phyloP scores from a whole-genome alignment of 2,329 filamentous ascomycete species.

The Colletotrichum sp. region DNA sequence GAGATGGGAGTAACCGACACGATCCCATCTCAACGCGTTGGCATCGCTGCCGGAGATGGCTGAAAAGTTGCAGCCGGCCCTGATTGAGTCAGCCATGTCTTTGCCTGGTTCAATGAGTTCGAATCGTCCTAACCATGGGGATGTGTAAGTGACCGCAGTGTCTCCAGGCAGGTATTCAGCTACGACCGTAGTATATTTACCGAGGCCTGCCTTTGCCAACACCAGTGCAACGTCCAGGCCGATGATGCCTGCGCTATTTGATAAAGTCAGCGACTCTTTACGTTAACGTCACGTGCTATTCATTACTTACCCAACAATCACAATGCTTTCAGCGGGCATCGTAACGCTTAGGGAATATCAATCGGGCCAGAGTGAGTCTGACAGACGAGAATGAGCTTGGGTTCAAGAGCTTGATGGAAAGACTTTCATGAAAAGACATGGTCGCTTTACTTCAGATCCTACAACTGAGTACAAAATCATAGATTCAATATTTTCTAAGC shows the following conservation, averaged over 20 bases:
- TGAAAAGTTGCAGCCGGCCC: conserved; percentile 51
- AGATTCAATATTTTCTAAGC: neutral
- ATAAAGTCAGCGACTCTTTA: neutral
- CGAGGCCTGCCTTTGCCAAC: conserved; percentile 37
- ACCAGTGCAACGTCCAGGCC: conserved; percentile 44
- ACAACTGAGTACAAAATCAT: neutral
- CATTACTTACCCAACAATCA: conserved; percentile 27
- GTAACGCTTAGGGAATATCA: neutral
- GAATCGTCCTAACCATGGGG: conserved; percentile 37
- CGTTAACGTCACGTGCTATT: neutral
- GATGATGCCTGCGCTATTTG: conserved; percentile 41
- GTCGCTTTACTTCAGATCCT: neutral
- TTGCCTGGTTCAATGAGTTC: neutral
- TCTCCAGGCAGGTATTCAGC: conserved; percentile 47
- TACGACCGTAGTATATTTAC: conserved; percentile 36
- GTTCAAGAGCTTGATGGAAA: neutral
- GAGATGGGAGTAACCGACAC: conserved; percentile 42
- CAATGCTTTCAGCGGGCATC: conserved; percentile 9
- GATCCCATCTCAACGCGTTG: conserved; percentile 47
- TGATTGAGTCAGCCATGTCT: neutral
- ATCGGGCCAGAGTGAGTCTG: neutral
- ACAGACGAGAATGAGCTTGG: neutral
- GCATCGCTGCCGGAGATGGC: conserved; percentile 45
- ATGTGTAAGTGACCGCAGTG: conserved; percentile 41
- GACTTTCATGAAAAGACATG: accelerated